Conservation (phyloP, 495 filamentous ascomycete genomes). For the Aspergillus leporis region DNA sequence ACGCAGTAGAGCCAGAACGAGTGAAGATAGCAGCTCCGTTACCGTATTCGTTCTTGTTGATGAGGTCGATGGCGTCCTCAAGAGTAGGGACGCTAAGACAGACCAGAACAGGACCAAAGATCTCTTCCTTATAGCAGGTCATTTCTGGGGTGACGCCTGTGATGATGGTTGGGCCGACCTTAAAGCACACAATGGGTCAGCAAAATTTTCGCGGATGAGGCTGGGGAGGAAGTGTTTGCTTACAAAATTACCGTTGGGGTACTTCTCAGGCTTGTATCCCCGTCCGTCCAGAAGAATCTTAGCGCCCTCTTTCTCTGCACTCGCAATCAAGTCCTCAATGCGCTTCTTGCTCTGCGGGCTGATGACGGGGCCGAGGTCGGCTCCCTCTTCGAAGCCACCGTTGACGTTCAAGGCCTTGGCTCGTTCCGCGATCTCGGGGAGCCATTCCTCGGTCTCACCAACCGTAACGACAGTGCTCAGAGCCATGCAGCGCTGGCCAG, state of each 20-base stretch:
- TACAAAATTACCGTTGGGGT: constrained; percentile 16
- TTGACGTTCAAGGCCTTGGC: constrained; percentile 89
- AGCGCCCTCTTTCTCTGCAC: constrained; percentile 89
- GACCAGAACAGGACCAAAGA: constrained; percentile 94
- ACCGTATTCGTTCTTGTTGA: constrained; percentile 71
- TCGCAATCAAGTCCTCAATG: constrained; percentile 86
- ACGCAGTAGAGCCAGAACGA: constrained; percentile 59
- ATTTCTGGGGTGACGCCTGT: constrained; percentile 87
- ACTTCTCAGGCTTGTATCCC: constrained; percentile 60
- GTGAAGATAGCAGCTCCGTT: constrained; percentile 73
- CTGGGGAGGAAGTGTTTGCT: constrained; percentile 5
- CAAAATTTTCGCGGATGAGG: neutral
- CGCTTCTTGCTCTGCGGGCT: constrained; percentile 86
- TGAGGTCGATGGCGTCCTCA: constrained; percentile 69
- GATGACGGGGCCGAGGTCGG: constrained; percentile 96
- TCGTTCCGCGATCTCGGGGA: constrained; percentile 85
- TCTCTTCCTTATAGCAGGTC: constrained; percentile 94
- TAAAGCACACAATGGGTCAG: constrained; percentile 48
- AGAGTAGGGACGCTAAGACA: constrained; percentile 81
- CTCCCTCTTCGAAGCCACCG: constrained; percentile 90
- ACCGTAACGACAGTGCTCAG: constrained; percentile 92
- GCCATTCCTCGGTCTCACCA: constrained; percentile 90
- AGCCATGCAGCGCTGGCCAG: constrained; percentile 97
- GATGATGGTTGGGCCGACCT: constrained; percentile 91
- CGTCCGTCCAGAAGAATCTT: constrained; percentile 93